These are phyloP conservation scores for Neoascochyta sp. DNA, from an alignment of 2,329 filamentous ascomycete genomes.

Conservation along the genomic window DNA sequence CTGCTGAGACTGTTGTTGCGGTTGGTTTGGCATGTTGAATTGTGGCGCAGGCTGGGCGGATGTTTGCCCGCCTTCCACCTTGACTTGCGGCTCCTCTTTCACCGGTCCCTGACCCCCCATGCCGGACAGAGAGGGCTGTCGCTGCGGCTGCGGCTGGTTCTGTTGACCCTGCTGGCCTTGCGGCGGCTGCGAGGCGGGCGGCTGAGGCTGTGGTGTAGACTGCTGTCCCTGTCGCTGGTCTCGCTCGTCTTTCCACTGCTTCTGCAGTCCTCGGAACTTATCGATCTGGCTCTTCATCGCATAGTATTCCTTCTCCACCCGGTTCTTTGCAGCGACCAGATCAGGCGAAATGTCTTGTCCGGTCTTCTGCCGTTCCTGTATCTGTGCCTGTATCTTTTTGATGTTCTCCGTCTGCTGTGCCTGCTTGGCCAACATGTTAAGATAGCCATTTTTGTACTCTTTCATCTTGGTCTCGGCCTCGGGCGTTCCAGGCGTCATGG, in stretches of 20 bases:
- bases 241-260: slow-evolving; percentile 30
- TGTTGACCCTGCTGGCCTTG: slow-evolving; percentile 27
- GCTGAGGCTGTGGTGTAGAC: slow-evolving; percentile 15
- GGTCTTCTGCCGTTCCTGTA: slow-evolving; percentile 29
- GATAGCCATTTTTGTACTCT: slow-evolving; percentile 35
- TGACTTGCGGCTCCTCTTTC: slow-evolving; percentile 36
- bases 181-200: slow-evolving; percentile 10
- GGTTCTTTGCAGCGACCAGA: slow-evolving; percentile 22
- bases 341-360: slow-evolving; percentile 36
- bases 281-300: slow-evolving; percentile 31
- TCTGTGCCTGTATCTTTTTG: slow-evolving; percentile 22
- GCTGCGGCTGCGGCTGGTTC: slow-evolving; percentile 20
- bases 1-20: slow-evolving; percentile 19
- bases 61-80: slow-evolving; percentile 29
- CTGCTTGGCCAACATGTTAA: slow-evolving; percentile 33
- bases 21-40: slow-evolving; percentile 26
- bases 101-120: slow-evolving; percentile 22
- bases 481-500: slow-evolving; percentile 29
- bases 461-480: slow-evolving; percentile 36
- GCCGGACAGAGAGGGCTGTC: slow-evolving; percentile 28
- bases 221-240: slow-evolving; percentile 31
- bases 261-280: slow-evolving; percentile 36
- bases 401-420: slow-evolving; percentile 26
- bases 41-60: slow-evolving; percentile 19
- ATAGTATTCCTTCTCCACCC: slow-evolving; percentile 29